Percentiles rank a stretch among this genome's conserved stretches.
Conservation (phyloP, 2,329 filamentous ascomycete genomes). For the Botrytis tulipae region DNA sequence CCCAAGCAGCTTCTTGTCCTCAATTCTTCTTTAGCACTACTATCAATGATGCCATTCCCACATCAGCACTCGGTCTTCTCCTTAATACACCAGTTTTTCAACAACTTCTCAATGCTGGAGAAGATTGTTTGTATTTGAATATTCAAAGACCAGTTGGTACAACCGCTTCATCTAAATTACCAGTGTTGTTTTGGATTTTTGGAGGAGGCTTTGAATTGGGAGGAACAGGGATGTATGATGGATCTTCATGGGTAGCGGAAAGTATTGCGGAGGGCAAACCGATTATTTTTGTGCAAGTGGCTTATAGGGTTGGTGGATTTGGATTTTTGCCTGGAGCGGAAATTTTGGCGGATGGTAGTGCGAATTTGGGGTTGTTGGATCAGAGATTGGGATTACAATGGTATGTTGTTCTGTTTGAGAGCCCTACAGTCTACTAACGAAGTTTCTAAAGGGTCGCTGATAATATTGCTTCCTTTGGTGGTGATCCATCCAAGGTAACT, state of each 20-base stretch:
- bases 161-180: conserved; percentile 54
- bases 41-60: conserved; percentile 39
- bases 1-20: conserved; percentile 62
- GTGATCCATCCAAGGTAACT: conserved; percentile 47
- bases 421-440: background rate
- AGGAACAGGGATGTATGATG: conserved; percentile 53
- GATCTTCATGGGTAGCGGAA: conserved; percentile 45
- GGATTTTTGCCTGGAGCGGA: conserved; percentile 71
- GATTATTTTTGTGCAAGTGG: conserved; percentile 73
- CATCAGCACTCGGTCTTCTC: conserved; percentile 49
- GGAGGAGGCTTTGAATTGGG: conserved; percentile 63
- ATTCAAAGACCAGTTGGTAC: conserved; percentile 59
- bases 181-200: conserved; percentile 70
- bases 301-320: conserved; percentile 74
- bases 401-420: conserved; percentile 37
- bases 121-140: conserved; percentile 64
- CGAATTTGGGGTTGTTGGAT: conserved; percentile 71
- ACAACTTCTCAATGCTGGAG: conserved; percentile 50
- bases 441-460: conserved; percentile 52
- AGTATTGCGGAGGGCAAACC: conserved; percentile 54
- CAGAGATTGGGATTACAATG: conserved; percentile 72
- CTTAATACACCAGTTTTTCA: conserved; percentile 59
- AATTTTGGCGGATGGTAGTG: conserved; percentile 62
- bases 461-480: conserved; percentile 75
- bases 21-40: conserved; percentile 64